Base-by-base conservation (phyloP, 129 eudicot species). In the Saposhnikovia divaricata region DNA sequence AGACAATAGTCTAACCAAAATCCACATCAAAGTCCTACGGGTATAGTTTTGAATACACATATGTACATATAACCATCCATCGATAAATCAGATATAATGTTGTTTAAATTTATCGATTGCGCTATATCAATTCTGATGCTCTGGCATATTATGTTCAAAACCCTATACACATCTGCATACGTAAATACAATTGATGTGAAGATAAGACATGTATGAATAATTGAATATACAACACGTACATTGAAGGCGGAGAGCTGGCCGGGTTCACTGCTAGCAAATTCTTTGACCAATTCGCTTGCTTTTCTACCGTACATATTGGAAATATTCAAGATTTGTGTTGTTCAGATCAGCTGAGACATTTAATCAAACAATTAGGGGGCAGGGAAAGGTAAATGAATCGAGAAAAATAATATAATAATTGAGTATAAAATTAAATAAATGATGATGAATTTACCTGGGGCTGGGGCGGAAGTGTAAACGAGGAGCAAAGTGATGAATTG, bases 271-370 rank as follows among this genome's bases (percentile, higher is more conserved):
- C 89, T 86, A 6, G 87, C 89, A 16, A 95, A 78, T 82, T 95
- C 99, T 84, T 92, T 92, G 75, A 95, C 90, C 15, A 94, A 82
- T 65, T 95, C 92, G 43, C 89, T 80, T 25, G 89, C 96, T 80
- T 93, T 95, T 61, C 82, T 90, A 42, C 91, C 98, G 53, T 92
- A 95, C 92, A 95, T 95, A 19, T 87, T 79, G 1, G 6, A 25
- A 27, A 87, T 77, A 0, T 9, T 34, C 37, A 25, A 61, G 34
- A 61, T n/a, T n/a, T 61, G 37, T 34, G 47, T 61, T 44, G 59
- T 76, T 65, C 50, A 23, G 51, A 43, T 57, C 40, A 39, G 38
- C 68, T 55, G 34, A 83, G 59, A 81, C 95, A 87, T 83, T 88
- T 86, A 81, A 84, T 84, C 92, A 74, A 88, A 84, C 95, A 86